Evolutionary conservation across 202 grass and related monocot genomes (phyloP).

Genomic region (Cymbopogon flexuosus): DNA sequence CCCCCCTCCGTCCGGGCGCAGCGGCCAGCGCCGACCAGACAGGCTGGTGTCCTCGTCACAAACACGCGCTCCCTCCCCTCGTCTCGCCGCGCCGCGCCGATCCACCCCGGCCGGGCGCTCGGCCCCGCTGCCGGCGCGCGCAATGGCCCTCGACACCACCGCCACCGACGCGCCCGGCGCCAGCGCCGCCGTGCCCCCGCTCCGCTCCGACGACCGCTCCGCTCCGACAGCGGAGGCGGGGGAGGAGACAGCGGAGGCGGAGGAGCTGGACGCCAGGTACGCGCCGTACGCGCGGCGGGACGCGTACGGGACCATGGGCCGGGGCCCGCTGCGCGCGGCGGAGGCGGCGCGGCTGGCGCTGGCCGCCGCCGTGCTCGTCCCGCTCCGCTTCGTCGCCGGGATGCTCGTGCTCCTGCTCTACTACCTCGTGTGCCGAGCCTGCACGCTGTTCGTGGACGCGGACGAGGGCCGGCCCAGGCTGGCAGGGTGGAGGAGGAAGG

Average conservation of each 20-base stretch:
- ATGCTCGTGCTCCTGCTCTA: conserved; percentile 50
- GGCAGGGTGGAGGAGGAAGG: conserved; percentile 47
- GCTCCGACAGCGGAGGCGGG: not conserved
- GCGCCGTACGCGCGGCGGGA: conserved; percentile 69
- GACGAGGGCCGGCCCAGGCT: conserved; percentile 42
- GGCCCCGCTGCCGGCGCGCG: not conserved
- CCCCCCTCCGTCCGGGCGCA: not conserved
- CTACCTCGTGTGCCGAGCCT: conserved; percentile 70
- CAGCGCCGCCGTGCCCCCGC: conserved; percentile 26
- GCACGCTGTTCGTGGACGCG: conserved; percentile 47
- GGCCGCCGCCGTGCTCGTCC: conserved; percentile 43
- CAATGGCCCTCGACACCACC: conserved; percentile 40
- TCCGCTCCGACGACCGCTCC: conserved; percentile 15
- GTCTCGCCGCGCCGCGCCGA: not conserved
- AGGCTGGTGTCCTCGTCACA: not conserved
- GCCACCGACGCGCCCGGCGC: not conserved
- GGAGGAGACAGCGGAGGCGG: not conserved
- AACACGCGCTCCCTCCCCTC: not conserved
- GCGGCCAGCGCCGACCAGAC: conserved; percentile 32
- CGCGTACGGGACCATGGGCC: conserved; percentile 68
- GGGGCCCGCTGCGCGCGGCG: conserved; percentile 26
- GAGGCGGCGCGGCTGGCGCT: conserved; percentile 40
- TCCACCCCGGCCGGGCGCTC: not conserved
- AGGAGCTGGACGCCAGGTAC: conserved; percentile 62
- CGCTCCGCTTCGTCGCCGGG: conserved; percentile 59